Evolutionary conservation across 768 basidiomycete genomes (phyloP).

Genomic region (Trichaptum fuscoviolaceum): DNA sequence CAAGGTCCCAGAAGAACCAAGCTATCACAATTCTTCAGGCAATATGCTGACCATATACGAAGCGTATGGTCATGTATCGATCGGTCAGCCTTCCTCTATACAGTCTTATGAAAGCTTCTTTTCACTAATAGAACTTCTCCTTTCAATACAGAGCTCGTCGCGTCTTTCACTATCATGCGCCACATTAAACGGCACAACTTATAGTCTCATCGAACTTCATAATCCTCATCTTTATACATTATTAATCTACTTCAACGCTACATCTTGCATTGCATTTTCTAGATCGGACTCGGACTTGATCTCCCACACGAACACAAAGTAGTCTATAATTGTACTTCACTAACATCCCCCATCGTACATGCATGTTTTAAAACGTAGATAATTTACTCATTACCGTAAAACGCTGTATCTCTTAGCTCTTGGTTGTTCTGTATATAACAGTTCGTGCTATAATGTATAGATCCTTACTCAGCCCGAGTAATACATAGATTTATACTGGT

Average conservation of each 20-base stretch:
- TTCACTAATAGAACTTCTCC: conserved; percentile 5
- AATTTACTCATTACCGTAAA: not conserved
- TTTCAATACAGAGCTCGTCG: conserved; percentile 42
- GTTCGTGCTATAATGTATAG: no score
- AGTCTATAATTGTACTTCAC: not conserved
- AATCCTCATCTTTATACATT: not conserved
- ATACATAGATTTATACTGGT: no score
- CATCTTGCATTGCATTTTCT: not conserved
- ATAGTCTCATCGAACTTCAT: conserved; percentile 10
- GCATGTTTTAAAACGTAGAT: not conserved
- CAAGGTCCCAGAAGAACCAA: conserved; percentile 45
- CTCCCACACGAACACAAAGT: not conserved
- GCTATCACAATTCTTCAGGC: conserved; percentile 52
- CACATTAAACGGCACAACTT: conserved; percentile 50
- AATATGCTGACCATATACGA: conserved; percentile 59
- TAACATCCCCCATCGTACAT: not conserved
- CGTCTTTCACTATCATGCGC: conserved; percentile 59
- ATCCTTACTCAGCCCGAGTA: no score
- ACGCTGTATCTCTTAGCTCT: not conserved
- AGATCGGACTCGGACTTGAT: not conserved
- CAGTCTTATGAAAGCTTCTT: not conserved
- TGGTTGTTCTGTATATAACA: not conserved
- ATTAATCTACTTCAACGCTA: not conserved
- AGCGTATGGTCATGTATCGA: conserved; percentile 42
- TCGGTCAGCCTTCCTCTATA: conserved; percentile 41